Evolutionary conservation across 2,329 filamentous ascomycete genomes (phyloP).

Genomic region (Calonectria pteridis): DNA sequence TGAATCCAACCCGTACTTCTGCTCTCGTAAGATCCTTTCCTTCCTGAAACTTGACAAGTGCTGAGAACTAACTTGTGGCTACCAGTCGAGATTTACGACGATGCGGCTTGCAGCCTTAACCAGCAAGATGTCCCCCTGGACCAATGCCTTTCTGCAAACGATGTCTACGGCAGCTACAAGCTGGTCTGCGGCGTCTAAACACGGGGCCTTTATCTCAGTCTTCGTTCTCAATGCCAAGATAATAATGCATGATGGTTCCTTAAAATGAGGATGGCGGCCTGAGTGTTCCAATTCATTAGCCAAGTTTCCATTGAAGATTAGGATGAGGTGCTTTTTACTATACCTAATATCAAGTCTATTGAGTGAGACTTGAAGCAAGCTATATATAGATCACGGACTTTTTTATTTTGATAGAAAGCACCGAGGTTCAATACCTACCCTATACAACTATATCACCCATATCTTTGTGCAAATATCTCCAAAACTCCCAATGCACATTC

Average conservation of each 20-base stretch:
- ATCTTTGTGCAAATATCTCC: too few species aligned
- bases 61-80: neutral
- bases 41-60: neutral
- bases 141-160: slow-evolving; percentile 4
- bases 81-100: slow-evolving; percentile 3
- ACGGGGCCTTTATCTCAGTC: neutral
- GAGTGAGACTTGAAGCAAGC: too few species aligned
- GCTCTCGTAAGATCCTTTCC: neutral
- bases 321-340: too few species aligned
- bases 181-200: neutral
- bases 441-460: too few species aligned
- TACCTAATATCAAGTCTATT: too few species aligned
- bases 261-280: neutral
- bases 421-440: too few species aligned
- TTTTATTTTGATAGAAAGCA: too few species aligned
- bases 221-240: neutral
- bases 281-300: too few species aligned
- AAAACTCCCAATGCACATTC: too few species aligned
- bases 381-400: too few species aligned
- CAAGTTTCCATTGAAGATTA: too few species aligned
- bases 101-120: neutral
- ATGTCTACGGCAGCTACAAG: slow-evolving; percentile 13
- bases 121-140: neutral
- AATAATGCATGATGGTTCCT: neutral
- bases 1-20: neutral